These are phyloP conservation scores for Galerina sulciceps DNA, from an alignment of 768 basidiomycete genomes.

Conservation along the genomic window DNA sequence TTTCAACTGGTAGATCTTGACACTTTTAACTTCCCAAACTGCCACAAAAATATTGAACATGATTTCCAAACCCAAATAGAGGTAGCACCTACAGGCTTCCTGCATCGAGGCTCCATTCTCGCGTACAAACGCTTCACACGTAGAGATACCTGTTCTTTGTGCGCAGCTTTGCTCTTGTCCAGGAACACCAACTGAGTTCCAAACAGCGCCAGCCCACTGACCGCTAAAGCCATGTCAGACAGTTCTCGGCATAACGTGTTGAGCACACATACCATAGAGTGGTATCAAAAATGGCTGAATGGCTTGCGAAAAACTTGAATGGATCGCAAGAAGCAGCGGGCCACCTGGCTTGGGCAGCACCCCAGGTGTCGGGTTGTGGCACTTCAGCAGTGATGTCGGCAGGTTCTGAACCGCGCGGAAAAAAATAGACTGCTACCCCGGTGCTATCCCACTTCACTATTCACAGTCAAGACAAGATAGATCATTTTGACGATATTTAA, in stretches of 20 bases:
- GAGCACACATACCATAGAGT: constrained; percentile 68
- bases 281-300: constrained; percentile 83
- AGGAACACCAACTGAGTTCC: constrained; percentile 72
- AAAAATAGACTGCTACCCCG: constrained; percentile 85
- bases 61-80: neutral
- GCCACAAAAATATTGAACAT: constrained; percentile 7
- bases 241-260: neutral
- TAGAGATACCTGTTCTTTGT: constrained; percentile 77
- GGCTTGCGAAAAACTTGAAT: constrained; percentile 76
- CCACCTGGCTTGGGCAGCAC: constrained; percentile 78
- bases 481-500: constrained; percentile 19
- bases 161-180: constrained; percentile 91
- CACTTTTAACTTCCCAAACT: constrained; percentile 86
- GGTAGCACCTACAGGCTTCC: constrained; percentile 72
- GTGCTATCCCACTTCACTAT: constrained; percentile 77
- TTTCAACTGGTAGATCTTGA: constrained; percentile 68
- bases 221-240: constrained; percentile 49
- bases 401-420: constrained; percentile 75
- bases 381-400: constrained; percentile 71
- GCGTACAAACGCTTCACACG: constrained; percentile 79
- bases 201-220: constrained; percentile 88
- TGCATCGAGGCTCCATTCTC: constrained; percentile 70
- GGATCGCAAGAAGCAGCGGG: constrained; percentile 77
- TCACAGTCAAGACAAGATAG: constrained; percentile 9
- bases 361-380: constrained; percentile 82